Percentiles rank a stretch among this genome's conserved stretches.
Conservation (phyloP, 768 basidiomycete species). For the Leccinum variicolor region DNA sequence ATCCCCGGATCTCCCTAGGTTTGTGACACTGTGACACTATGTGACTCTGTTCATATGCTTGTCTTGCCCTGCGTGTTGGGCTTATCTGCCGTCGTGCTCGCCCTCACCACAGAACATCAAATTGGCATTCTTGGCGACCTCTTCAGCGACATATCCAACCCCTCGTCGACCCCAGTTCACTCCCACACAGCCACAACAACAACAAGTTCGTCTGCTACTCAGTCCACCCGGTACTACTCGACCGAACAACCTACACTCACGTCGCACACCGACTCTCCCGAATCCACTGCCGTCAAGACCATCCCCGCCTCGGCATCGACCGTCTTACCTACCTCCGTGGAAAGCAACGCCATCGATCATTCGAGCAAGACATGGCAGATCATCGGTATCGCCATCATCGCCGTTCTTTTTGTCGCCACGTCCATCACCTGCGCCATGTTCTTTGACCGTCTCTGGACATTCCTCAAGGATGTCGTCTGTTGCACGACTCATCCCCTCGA, state of each 20-base stretch:
- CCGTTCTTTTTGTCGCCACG: slow-evolving; percentile 55
- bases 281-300: slow-evolving; percentile 1
- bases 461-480: slow-evolving; percentile 49
- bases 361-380: slow-evolving; percentile 62
- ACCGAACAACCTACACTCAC: background rate
- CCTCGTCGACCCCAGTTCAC: background rate
- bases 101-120: background rate
- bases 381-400: slow-evolving; percentile 63
- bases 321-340: slow-evolving; percentile 2
- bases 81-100: background rate
- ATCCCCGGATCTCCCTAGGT: slow-evolving; percentile 10
- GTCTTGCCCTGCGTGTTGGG: background rate
- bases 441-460: slow-evolving; percentile 70
- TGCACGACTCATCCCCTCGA: slow-evolving; percentile 34
- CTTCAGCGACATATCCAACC: slow-evolving; percentile 1
- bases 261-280: background rate
- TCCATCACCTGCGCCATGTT: slow-evolving; percentile 58
- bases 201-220: background rate
- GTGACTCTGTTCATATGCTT: background rate
- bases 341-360: slow-evolving; percentile 29
- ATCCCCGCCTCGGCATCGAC: slow-evolving; percentile 1
- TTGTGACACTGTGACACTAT: too few species aligned
- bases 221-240: background rate
- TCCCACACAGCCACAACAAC: background rate
- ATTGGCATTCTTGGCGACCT: slow-evolving; percentile 16